Percentiles rank a stretch among this genome's conserved stretches.
Conservation (phyloP, 768 basidiomycete genomes). For the Fomitopsis pulvina region DNA sequence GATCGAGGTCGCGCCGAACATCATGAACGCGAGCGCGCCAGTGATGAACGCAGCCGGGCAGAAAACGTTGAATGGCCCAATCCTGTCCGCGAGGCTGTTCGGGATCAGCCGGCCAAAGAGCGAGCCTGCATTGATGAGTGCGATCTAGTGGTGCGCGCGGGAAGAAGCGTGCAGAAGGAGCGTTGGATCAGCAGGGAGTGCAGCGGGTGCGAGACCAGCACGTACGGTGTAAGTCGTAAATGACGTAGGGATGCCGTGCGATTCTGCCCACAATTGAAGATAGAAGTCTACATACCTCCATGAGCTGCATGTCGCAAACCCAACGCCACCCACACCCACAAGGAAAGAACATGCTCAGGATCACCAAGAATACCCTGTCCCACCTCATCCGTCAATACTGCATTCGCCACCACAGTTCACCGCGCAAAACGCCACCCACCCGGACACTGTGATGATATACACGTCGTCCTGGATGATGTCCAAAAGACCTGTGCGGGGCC, state of each 20-base stretch:
- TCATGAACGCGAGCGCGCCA: slow-evolving; percentile 31
- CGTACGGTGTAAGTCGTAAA: slow-evolving; percentile 13
- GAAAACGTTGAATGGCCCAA: slow-evolving; percentile 40
- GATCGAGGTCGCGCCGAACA: slow-evolving; percentile 28
- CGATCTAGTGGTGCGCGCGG: slow-evolving; percentile 31
- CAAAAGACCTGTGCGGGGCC: neutral
- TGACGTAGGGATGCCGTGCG: slow-evolving; percentile 7
- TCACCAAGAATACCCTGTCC: neutral
- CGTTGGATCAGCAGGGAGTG: neutral
- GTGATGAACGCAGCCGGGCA: slow-evolving; percentile 26
- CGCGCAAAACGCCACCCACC: slow-evolving; percentile 1
- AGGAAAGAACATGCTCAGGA: slow-evolving; percentile 14
- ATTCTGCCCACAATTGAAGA: slow-evolving; percentile 8
- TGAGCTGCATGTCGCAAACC: too few relatives aligned
- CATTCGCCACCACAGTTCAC: neutral
- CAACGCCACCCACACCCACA: slow-evolving; percentile 12
- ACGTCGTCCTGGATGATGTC: slow-evolving; percentile 7
- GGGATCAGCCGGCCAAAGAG: slow-evolving; percentile 51
- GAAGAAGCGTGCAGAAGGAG: neutral
- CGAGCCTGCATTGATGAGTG: slow-evolving; percentile 45
- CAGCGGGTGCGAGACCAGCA: neutral
- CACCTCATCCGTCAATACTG: too few relatives aligned
- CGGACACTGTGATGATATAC: slow-evolving; percentile 7
- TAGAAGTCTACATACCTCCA: slow-evolving; percentile 14
- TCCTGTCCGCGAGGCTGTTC: slow-evolving; percentile 42